Percentiles rank a stretch among this genome's conserved stretches.
Conservation (phyloP, 495 filamentous ascomycete species). For the Talaromyces liani region DNA sequence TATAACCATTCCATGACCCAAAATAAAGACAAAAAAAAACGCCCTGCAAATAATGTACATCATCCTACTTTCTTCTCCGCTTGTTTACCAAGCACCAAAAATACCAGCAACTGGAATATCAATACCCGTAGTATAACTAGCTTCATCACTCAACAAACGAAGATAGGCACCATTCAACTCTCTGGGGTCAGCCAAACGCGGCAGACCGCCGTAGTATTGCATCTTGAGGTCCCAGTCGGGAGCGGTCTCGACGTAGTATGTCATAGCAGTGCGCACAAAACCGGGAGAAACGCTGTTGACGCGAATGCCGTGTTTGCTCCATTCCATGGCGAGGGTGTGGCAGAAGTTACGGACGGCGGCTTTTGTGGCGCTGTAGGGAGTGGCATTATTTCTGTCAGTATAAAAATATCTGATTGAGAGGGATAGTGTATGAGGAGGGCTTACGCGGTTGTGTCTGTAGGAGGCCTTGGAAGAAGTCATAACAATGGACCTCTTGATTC, state of each 20-base stretch:
- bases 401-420: neutral
- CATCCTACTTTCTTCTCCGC: neutral
- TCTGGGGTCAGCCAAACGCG: neutral
- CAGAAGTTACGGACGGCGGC: conserved; percentile 27
- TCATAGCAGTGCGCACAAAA: neutral
- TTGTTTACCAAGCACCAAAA: neutral
- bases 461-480: neutral
- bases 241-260: neutral
- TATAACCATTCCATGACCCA: neutral
- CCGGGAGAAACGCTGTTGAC: conserved; percentile 21
- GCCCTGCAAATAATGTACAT: neutral
- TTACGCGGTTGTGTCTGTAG: neutral
- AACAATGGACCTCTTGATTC: neutral
- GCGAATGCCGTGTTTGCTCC: conserved; percentile 38
- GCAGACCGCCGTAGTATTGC: neutral
- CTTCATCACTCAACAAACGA: neutral
- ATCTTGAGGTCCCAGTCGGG: neutral
- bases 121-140: neutral
- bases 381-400: neutral
- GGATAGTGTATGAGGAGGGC: neutral
- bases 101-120: neutral
- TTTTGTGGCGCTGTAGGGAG: conserved; percentile 19
- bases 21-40: neutral
- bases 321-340: conserved; percentile 41
- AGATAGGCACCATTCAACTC: neutral